These are phyloP conservation scores for Madurella fahalii DNA, from an alignment of 2,329 filamentous ascomycete species.

Conservation along the genomic window DNA sequence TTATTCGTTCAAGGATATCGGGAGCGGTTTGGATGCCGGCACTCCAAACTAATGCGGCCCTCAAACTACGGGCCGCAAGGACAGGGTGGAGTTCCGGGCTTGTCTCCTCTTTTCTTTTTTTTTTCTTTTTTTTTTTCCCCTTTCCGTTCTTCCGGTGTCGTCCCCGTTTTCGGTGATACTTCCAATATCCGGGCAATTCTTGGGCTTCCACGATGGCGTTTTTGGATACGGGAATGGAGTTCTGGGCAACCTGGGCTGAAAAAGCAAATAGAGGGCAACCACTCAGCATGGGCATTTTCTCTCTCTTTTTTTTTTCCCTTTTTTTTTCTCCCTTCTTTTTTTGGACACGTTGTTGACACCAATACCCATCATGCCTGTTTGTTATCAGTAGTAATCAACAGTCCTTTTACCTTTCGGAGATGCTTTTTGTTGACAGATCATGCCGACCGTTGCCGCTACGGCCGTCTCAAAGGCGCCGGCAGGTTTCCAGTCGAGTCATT, in stretches of 20 bases:
- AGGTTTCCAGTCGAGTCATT: too few species aligned
- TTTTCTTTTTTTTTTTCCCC: background rate
- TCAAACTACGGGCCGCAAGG: constrained; percentile 1
- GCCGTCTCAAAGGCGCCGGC: too few species aligned
- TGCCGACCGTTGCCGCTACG: too few species aligned
- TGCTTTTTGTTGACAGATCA: too few species aligned
- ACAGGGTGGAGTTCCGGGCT: background rate
- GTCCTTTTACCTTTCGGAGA: too few species aligned
- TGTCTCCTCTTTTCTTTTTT: background rate
- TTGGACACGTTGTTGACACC: too few species aligned
- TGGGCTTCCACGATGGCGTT: background rate
- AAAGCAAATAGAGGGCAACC: background rate
- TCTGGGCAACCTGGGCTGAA: background rate
- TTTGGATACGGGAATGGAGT: background rate
- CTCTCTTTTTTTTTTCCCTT: too few species aligned
- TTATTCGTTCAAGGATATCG: constrained; percentile 65
- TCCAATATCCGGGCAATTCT: background rate
- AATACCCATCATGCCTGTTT: too few species aligned
- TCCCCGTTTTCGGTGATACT: background rate
- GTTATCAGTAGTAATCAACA: too few species aligned
- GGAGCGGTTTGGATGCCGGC: constrained; percentile 39
- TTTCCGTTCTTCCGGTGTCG: background rate
- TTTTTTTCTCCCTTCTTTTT: too few species aligned
- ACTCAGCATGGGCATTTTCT: too few species aligned
- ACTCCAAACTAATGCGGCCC: constrained; percentile 42